Conservation (phyloP, 495 filamentous ascomycete species). For the Talaromyces liani region DNA sequence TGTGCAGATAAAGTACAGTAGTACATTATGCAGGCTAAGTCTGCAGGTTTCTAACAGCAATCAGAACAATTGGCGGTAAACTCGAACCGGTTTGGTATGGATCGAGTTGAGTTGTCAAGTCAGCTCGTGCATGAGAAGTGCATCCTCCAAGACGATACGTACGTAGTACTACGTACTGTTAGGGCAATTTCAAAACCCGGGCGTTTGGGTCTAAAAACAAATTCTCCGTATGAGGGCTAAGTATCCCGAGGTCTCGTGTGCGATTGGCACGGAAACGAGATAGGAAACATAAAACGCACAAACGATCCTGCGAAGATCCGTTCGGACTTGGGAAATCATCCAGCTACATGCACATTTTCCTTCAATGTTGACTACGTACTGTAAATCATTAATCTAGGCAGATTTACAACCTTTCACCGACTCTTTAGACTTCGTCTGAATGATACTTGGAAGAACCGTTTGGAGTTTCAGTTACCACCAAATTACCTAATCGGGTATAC, state of each 20-base stretch:
- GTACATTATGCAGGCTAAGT: background rate
- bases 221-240: background rate
- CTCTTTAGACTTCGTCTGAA: background rate
- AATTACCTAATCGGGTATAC: background rate
- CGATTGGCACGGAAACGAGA: background rate
- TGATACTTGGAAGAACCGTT: background rate
- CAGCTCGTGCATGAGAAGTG: background rate
- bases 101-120: background rate
- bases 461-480: background rate
- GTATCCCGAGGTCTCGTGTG: background rate
- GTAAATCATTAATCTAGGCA: background rate
- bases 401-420: background rate
- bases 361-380: background rate
- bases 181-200: background rate
- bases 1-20: background rate
- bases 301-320: background rate
- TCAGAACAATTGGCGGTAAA: background rate
- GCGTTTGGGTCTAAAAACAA: background rate
- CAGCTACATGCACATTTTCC: background rate
- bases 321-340: background rate
- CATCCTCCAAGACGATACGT: background rate
- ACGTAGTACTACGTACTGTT: background rate
- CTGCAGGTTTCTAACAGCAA: background rate
- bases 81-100: background rate
- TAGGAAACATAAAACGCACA: background rate